Percentiles rank a stretch among this genome's conserved stretches.
Conservation (phyloP, 306 rosid genomes). For the Trichosanthes cucumerina region DNA sequence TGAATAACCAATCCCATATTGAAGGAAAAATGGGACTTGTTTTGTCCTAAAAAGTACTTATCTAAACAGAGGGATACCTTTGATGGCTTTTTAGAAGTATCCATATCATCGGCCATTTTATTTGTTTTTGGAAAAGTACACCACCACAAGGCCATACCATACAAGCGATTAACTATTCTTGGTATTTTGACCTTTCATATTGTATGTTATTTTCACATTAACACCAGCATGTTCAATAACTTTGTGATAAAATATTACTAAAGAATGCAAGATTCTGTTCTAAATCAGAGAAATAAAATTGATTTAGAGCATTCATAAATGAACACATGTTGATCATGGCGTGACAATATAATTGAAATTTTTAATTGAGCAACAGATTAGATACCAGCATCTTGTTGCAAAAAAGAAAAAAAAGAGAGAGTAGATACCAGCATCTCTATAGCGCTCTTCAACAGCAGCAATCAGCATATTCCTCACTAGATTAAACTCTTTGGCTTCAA, state of each 20-base stretch:
- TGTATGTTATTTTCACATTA: neutral
- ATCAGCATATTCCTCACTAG: constrained; percentile 84
- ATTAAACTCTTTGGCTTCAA: constrained; percentile 73
- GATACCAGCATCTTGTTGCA: constrained; percentile 62
- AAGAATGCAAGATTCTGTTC: neutral
- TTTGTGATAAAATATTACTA: neutral
- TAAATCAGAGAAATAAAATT: neutral
- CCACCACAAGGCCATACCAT: neutral
- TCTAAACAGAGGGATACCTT: neutral
- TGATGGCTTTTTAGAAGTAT: neutral
- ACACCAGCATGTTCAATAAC: neutral
- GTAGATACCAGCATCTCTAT: constrained; percentile 74
- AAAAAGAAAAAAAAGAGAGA: neutral
- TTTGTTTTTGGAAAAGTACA: neutral
- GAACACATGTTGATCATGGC: neutral
- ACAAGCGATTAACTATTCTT: neutral
- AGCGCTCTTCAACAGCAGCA: constrained; percentile 93
- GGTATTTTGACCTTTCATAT: neutral
- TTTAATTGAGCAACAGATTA: neutral
- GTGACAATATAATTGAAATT: too few relatives aligned
- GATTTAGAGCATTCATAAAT: neutral
- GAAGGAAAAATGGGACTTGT: neutral
- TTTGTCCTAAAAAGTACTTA: neutral
- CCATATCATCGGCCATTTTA: neutral
- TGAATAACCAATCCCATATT: neutral